Conservation (phyloP, 768 basidiomycete genomes). For the Termitomyces sp. region DNA sequence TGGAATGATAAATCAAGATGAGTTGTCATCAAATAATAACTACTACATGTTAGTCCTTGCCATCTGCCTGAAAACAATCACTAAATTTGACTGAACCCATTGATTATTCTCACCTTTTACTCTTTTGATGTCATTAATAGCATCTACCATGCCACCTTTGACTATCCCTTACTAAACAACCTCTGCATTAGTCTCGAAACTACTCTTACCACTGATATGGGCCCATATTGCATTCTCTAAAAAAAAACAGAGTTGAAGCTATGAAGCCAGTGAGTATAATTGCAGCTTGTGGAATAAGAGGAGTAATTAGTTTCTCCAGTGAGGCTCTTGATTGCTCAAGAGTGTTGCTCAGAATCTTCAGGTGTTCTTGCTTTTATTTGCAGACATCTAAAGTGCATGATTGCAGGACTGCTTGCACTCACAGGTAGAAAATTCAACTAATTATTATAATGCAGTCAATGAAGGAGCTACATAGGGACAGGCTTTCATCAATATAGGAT, state of each 20-base stretch:
- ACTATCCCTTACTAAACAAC: slow-evolving; percentile 48
- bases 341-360: slow-evolving; percentile 33
- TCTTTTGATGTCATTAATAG: slow-evolving; percentile 31
- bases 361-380: slow-evolving; percentile 20
- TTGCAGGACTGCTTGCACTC: slow-evolving; percentile 42
- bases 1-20: not conserved
- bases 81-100: slow-evolving; percentile 23
- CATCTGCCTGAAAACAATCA: slow-evolving; percentile 32
- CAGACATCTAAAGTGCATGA: slow-evolving; percentile 36
- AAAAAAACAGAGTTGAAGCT: slow-evolving; percentile 51
- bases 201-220: slow-evolving; percentile 20
- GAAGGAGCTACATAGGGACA: slow-evolving; percentile 45
- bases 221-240: slow-evolving; percentile 73
- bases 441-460: not conserved
- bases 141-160: slow-evolving; percentile 41
- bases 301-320: slow-evolving; percentile 38
- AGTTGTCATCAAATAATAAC: not conserved
- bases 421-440: slow-evolving; percentile 31
- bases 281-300: slow-evolving; percentile 52
- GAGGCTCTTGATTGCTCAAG: slow-evolving; percentile 35
- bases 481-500: slow-evolving; percentile 37
- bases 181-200: slow-evolving; percentile 42
- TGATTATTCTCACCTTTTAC: slow-evolving; percentile 19
- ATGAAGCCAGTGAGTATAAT: slow-evolving; percentile 56
- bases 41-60: slow-evolving; percentile 19